These are phyloP conservation scores for Vinca minor DNA, from an alignment of 257 asterid genomes.

Conservation along the genomic window DNA sequence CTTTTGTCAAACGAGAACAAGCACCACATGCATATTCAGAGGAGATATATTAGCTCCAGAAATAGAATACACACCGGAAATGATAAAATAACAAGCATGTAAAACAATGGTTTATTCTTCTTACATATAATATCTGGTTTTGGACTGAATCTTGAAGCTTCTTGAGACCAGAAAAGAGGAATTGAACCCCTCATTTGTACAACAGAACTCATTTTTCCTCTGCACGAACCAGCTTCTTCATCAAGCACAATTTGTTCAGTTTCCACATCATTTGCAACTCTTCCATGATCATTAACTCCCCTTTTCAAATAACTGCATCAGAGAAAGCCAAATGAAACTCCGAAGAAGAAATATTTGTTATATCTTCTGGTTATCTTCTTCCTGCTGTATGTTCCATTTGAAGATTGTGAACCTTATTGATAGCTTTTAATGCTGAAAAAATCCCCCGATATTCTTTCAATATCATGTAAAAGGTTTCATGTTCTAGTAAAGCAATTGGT, in stretches of 20 bases:
- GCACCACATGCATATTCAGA: conserved; percentile 11
- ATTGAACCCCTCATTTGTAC: conserved; percentile 99
- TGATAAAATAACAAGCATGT: neutral
- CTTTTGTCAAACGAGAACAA: conserved; percentile 33
- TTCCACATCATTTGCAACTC: conserved; percentile 99
- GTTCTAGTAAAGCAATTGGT: too few species aligned
- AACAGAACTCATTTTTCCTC: conserved; percentile 98
- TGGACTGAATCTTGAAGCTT: conserved; percentile 98
- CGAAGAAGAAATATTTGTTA: neutral
- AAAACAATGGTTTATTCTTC: conserved; percentile 21
- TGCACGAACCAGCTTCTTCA: conserved; percentile 92
- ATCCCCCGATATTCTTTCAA: neutral
- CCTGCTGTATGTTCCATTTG: neutral
- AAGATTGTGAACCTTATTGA: neutral
- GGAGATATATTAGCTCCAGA: neutral
- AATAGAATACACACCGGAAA: neutral
- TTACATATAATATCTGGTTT: conserved; percentile 97
- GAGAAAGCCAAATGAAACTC: conserved; percentile 11
- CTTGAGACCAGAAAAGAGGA: conserved; percentile 99
- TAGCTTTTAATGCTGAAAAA: too few species aligned
- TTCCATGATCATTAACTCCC: conserved; percentile 96
- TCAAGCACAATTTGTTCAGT: conserved; percentile 95
- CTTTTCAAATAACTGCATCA: conserved; percentile 80
- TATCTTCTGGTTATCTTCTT: neutral
- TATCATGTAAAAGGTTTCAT: too few species aligned